Base-by-base conservation (phyloP, 2,329 filamentous ascomycete species). In the Rhinocladiella mackenziei region DNA sequence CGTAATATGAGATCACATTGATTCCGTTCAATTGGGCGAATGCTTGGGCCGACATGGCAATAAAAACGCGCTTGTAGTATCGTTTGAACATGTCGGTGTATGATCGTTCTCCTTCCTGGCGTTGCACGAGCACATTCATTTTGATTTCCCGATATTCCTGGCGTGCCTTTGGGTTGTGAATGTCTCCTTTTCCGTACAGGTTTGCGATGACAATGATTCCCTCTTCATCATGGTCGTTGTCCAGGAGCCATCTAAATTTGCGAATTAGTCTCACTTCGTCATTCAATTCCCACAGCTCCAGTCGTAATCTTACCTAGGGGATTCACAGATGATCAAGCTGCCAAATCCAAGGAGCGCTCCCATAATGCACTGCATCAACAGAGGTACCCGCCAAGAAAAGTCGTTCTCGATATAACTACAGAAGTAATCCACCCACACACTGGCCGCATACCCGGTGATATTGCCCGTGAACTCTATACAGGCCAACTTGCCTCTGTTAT, bases 1-100 rank as follows among this genome's bases (percentile, higher is more conserved):
- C 92, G 62, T 98, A 98, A 74, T 97, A 98, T 1, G 91, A 97
- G 53, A 98, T 98, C 63, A 98, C 92, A 68, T 98, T 98, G 72
- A 98, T 98, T 55, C 92, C 92, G 70, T 97, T 97, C 41, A 98
- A 80, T 68, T 98, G 92, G 19, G 92, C 92, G 54, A 98, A 79
- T 4, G 83, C 89, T 67, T 97, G 92, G 3, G 92, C 92, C 23
- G 91, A 97, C 92, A 97, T 97, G 68, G 92, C 92, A 63, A 97
- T 97, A 61, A 97, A 88, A 54, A 97, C 91, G 40, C 92, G 87
- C 59, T 85, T 92, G 62, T 77, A 79, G 72, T 97, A 97, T 51
- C 87, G 81, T 60, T 78, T 83, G 74, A 97, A 98, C 92, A 98
- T 98, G 51, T 97, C 92, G 28, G 67, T 58, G 65, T 97, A 98